Evolutionary conservation across 2,329 filamentous ascomycete genomes (phyloP).

Genomic region (Immersiporthe knoxdaviesiana): DNA sequence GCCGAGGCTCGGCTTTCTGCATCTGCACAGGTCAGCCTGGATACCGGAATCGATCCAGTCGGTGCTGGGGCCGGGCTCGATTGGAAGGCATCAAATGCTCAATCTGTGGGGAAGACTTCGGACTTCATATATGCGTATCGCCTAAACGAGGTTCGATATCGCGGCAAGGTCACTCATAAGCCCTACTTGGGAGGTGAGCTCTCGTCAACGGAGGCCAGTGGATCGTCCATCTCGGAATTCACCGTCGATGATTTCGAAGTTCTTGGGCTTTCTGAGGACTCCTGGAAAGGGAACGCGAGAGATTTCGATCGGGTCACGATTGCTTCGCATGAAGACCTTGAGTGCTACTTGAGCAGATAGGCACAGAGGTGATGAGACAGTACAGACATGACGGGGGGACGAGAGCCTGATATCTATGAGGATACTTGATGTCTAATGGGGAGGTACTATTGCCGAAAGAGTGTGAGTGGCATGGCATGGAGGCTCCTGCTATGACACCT

Average conservation of each 20-base stretch:
- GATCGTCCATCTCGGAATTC: background rate
- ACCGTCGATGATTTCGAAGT: background rate
- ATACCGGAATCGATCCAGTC: background rate
- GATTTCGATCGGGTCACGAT: background rate
- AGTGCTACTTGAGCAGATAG: background rate
- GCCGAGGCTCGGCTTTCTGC: background rate
- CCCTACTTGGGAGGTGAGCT: background rate
- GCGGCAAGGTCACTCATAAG: background rate
- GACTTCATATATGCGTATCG: background rate
- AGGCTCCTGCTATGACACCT: background rate
- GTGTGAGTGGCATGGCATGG: background rate
- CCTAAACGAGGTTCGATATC: constrained; percentile 2
- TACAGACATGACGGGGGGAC: too few species aligned
- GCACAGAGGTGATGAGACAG: background rate
- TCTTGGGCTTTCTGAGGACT: background rate
- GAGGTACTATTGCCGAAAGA: background rate
- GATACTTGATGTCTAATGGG: background rate
- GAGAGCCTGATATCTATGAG: too few species aligned
- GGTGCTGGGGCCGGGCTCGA: background rate
- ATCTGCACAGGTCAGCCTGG: background rate
- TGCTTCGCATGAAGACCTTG: background rate
- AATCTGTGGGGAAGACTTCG: background rate
- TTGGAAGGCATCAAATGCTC: background rate
- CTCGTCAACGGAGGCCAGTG: background rate
- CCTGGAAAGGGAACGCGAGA: background rate